Conservation (phyloP, 2,329 filamentous ascomycete species). For the Emydomyces testavorans region DNA sequence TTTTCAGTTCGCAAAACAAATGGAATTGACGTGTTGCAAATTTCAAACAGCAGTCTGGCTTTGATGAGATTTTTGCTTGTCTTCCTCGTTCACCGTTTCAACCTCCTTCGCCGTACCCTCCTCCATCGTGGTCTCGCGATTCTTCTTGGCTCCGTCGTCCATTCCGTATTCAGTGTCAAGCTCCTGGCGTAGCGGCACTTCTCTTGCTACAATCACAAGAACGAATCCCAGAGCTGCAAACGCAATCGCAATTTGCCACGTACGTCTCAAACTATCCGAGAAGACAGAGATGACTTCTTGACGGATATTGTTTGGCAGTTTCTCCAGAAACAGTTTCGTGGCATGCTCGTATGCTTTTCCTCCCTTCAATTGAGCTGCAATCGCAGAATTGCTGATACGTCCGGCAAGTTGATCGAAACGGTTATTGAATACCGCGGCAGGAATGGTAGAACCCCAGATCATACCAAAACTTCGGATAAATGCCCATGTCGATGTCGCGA, state of each 20-base stretch:
- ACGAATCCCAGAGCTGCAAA: constrained; percentile 11
- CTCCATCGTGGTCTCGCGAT: neutral
- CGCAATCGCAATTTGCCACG: constrained; percentile 10
- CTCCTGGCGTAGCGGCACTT: constrained; percentile 9
- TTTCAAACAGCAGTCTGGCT: too few species aligned
- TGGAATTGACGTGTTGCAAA: too few species aligned
- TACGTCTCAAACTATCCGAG: neutral
- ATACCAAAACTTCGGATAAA: constrained; percentile 26
- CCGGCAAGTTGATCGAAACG: constrained; percentile 5
- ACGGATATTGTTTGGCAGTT: constrained; percentile 3
- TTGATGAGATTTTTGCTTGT: too few species aligned
- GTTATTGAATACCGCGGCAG: constrained; percentile 25
- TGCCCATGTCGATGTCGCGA: constrained; percentile 21
- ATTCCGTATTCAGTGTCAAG: constrained; percentile 12
- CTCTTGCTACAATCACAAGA: constrained; percentile 3
- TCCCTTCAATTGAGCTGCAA: neutral
- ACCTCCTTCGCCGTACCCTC: neutral
- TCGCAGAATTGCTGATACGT: neutral
- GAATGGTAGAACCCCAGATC: constrained; percentile 25
- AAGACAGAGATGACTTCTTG: constrained; percentile 8
- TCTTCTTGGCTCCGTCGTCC: constrained; percentile 2
- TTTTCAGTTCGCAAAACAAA: too few species aligned
- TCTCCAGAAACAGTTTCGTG: constrained; percentile 7
- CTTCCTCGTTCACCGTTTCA: neutral
- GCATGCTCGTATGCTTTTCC: constrained; percentile 12